Conservation (phyloP, 2,329 filamentous ascomycete species). For the Lecanicillium sp. region DNA sequence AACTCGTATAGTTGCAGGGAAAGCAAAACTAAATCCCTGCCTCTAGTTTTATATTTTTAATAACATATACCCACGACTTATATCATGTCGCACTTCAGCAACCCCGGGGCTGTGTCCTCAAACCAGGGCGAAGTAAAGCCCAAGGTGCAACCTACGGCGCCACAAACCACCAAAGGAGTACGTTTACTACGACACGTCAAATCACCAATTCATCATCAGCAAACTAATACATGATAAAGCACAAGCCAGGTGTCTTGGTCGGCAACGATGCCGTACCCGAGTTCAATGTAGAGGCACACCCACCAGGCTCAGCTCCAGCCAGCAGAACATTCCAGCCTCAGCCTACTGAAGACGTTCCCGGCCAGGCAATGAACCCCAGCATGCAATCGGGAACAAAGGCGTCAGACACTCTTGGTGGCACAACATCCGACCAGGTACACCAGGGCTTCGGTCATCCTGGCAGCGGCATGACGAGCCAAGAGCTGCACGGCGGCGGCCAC, state of each 20-base stretch:
- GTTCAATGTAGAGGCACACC: slow-evolving; percentile 52
- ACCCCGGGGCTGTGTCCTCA: too few relatives aligned
- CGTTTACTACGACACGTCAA: slow-evolving; percentile 17
- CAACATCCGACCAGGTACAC: slow-evolving; percentile 37
- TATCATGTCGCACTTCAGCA: too few relatives aligned
- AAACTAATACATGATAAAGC: slow-evolving; percentile 33
- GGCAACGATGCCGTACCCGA: slow-evolving; percentile 52
- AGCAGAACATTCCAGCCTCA: slow-evolving; percentile 31
- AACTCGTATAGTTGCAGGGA: too few relatives aligned
- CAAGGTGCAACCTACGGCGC: slow-evolving; percentile 31
- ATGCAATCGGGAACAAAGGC: slow-evolving; percentile 22
- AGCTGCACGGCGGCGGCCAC: slow-evolving; percentile 28
- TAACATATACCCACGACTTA: too few relatives aligned
- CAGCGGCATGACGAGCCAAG: slow-evolving; percentile 31
- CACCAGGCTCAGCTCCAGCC: slow-evolving; percentile 54
- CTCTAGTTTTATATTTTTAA: too few relatives aligned
- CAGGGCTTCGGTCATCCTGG: slow-evolving; percentile 33
- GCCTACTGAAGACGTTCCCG: slow-evolving; percentile 24
- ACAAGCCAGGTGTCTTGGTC: slow-evolving; percentile 53
- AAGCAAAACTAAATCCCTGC: too few relatives aligned
- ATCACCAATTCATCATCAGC: not conserved
- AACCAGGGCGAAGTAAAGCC: too few relatives aligned
- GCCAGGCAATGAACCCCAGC: slow-evolving; percentile 23
- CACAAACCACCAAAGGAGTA: slow-evolving; percentile 46
- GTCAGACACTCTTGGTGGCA: slow-evolving; percentile 30